Percentiles rank a stretch among this genome's conserved stretches.
Evolutionary conservation across 2,329 filamentous ascomycete species (phyloP).

Genomic region (Uncinocarpus reesii): DNA sequence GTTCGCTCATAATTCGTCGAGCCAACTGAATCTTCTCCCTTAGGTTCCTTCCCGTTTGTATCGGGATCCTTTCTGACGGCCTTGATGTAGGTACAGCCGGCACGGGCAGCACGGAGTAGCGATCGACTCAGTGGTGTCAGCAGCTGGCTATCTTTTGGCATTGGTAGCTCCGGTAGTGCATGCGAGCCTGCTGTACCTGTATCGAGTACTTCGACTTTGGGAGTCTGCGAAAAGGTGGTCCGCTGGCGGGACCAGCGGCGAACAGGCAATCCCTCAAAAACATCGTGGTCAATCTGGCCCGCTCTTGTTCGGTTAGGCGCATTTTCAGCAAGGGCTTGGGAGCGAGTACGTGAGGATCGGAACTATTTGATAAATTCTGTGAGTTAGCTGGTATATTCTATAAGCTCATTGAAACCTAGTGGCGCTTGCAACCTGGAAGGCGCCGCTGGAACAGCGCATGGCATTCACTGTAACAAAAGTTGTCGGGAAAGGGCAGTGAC

Average conservation of each 20-base stretch:
- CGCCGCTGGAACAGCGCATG: no score
- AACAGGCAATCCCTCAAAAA: slow-evolving; percentile 67
- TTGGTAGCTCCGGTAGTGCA: slow-evolving; percentile 60
- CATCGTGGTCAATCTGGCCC: slow-evolving; percentile 53
- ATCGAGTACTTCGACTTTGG: slow-evolving; percentile 49
- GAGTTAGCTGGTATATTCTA: background rate
- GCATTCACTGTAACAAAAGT: no score
- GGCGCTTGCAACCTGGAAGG: background rate
- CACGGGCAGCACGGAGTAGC: slow-evolving; percentile 68
- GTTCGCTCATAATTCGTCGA: slow-evolving; percentile 28
- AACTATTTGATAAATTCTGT: slow-evolving; percentile 33
- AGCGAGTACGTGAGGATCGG: slow-evolving; percentile 47
- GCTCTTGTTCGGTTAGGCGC: slow-evolving; percentile 31
- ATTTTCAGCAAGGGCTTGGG: slow-evolving; percentile 41
- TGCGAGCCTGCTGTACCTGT: slow-evolving; percentile 21
- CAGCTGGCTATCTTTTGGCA: slow-evolving; percentile 77
- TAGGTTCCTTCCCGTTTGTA: slow-evolving; percentile 29
- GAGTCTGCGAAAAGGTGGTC: slow-evolving; percentile 57
- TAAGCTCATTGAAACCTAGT: background rate
- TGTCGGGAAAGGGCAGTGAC: no score
- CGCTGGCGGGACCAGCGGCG: slow-evolving; percentile 75
- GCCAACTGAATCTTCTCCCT: slow-evolving; percentile 28
- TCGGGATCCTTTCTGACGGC: slow-evolving; percentile 40
- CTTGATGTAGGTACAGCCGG: slow-evolving; percentile 64
- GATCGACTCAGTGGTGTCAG: slow-evolving; percentile 71